A percentile compares a stretch with the other conserved stretches of the same genome.
phyloP scores from a whole-genome alignment of 2,329 filamentous ascomycete species.

The Fusarium anguioides region DNA sequence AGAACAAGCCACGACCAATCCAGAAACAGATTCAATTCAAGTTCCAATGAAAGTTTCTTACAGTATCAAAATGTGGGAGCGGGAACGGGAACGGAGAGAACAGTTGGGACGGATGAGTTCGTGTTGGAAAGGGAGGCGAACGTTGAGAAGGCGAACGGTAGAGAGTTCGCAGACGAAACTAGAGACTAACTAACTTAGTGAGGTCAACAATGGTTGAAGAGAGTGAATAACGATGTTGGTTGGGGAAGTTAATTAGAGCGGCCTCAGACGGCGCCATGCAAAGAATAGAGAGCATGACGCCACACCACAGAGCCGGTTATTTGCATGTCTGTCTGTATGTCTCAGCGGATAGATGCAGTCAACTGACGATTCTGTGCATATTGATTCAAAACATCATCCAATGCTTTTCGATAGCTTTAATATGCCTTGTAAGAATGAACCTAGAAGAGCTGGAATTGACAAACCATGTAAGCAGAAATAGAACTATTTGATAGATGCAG shows the following conservation, averaged over 20 bases:
- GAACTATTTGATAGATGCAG: constrained; percentile 4
- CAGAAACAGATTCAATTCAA: background rate
- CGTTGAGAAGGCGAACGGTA: constrained; percentile 35
- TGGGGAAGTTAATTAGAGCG: constrained; percentile 23
- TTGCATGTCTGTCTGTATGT: background rate
- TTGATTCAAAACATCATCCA: background rate
- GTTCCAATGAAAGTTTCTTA: background rate
- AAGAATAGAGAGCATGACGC: constrained; percentile 34
- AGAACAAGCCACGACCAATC: constrained; percentile 15
- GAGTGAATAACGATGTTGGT: background rate
- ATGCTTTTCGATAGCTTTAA: constrained; percentile 5
- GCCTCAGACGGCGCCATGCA: constrained; percentile 39
- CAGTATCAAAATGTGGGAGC: constrained; percentile 14
- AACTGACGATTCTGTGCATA: constrained; percentile 14
- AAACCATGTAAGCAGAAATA: constrained; percentile 8
- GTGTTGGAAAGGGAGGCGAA: constrained; percentile 27
- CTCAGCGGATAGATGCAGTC: constrained; percentile 2
- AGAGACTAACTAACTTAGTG: background rate
- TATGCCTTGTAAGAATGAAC: constrained; percentile 28
- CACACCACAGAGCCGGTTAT: constrained; percentile 16
- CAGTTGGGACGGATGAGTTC: constrained; percentile 10
- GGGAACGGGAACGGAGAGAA: constrained; percentile 29
- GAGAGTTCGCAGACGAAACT: constrained; percentile 2
- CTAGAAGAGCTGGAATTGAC: constrained; percentile 31
- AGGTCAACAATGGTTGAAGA: background rate